These are phyloP conservation scores for Craspedostauros australis DNA, from an alignment of 108 stramenopile genomes.

Conservation along the genomic window DNA sequence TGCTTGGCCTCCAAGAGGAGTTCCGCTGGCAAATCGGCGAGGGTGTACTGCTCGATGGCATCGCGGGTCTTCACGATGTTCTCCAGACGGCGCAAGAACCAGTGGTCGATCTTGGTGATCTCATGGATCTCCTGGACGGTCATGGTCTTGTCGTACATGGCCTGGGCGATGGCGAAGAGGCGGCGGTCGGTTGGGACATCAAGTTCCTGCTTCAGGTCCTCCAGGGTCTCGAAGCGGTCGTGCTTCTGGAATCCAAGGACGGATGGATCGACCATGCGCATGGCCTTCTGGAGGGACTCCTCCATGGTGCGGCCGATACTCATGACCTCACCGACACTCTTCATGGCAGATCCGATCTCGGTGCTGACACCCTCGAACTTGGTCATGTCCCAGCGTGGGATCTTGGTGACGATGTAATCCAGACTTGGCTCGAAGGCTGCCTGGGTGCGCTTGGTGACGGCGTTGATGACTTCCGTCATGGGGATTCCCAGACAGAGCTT, in stretches of 20 bases:
- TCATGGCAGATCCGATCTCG: conserved; percentile 96
- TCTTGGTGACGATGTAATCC: conserved; percentile 97
- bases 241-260: conserved; percentile 73
- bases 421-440: conserved; percentile 97
- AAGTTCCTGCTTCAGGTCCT: conserved; percentile 71
- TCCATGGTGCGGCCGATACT: conserved; percentile 97
- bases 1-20: conserved; percentile 82
- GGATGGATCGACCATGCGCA: conserved; percentile 95
- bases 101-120: conserved; percentile 95
- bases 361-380: conserved; percentile 91
- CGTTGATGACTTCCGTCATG: conserved; percentile 90
- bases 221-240: conserved; percentile 36
- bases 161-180: conserved; percentile 90
- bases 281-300: conserved; percentile 96
- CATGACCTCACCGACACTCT: conserved; percentile 99
- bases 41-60: conserved; percentile 33
- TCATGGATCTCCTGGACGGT: conserved; percentile 86
- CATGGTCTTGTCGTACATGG: conserved; percentile 79
- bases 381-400: conserved; percentile 97
- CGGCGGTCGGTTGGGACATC: conserved; percentile 85
- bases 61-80: conserved; percentile 70
- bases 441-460: conserved; percentile 94
- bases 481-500: conserved; percentile 92
- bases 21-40: conserved; percentile 39
- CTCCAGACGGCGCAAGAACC: conserved; percentile 94